Base-by-base conservation (phyloP, 2,329 filamentous ascomycete genomes). In the Aciculosporium take region DNA sequence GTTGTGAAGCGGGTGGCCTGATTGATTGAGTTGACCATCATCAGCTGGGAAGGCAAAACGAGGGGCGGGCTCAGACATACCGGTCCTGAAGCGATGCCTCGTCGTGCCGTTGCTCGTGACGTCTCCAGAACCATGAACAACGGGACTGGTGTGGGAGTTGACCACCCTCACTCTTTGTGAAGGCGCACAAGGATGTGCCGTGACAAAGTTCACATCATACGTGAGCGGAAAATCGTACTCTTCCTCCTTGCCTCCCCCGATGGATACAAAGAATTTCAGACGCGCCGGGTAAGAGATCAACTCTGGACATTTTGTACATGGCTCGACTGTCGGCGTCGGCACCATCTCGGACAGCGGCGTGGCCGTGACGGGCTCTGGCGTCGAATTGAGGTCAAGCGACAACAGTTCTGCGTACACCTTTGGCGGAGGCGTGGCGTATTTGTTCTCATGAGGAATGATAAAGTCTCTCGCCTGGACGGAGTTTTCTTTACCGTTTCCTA, bases 141-240 rank as follows among this genome's bases (percentile, higher is more conserved):
- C 74, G 17, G 75, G 73, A 51, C 72, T 79, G n/a, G 33, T 68
- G 0, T 74, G 71, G 12, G 74, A 74, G 52, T 72, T 75, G 39
- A 79, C 53, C 41, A 79, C 69, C 46, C 68, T 71, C 2, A 76
- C 70, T 42, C 70, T 66, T 39, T 66, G 65, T 1, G 74, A 75
- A 2, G 72, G 69, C 5, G 72, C 67, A 49, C 78, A 82, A 0
- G 78, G 78, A 48, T 80, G 75, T 0, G 76, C 76, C 1, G 78
- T 80, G 15, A 80, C 72, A 53, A 81, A 81, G 49, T 71, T 71
- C 18, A 80, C 66, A 44, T 81, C 76, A 48, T 76, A 71, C 5
- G 60, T 57, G 8, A 82, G 56, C 1, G 65, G 51, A 39, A 69
- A 65, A 2, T 62, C 63, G 40, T 67, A 49, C 42, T 67, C 59